These are phyloP conservation scores for Abortiporus biennis DNA, from an alignment of 1,284 basidiomycete species.

Conservation along the genomic window DNA sequence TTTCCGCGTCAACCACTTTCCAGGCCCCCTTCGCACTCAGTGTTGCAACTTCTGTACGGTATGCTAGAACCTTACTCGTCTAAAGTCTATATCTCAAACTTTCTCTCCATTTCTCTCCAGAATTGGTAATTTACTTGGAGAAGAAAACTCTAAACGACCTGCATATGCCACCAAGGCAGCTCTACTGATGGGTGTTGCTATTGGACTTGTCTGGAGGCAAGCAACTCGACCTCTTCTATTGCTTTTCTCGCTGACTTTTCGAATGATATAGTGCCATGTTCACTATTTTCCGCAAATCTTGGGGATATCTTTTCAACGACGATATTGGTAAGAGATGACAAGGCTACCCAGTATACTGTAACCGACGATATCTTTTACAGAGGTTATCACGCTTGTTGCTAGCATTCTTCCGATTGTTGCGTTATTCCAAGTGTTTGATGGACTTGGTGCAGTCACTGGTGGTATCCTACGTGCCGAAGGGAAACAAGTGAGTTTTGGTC, in stretches of 20 bases:
- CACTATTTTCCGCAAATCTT: slow-evolving; percentile 63
- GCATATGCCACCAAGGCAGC: slow-evolving; percentile 56
- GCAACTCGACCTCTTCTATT: slow-evolving; percentile 11
- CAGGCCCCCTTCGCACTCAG: slow-evolving; percentile 82
- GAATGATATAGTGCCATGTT: slow-evolving; percentile 52
- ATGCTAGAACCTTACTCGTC: slow-evolving; percentile 17
- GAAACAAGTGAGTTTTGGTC: slow-evolving; percentile 42
- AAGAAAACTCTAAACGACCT: slow-evolving; percentile 62
- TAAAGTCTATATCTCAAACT: neutral
- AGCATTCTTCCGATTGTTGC: slow-evolving; percentile 72
- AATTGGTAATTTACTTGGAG: slow-evolving; percentile 80
- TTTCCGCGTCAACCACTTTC: slow-evolving; percentile 73
- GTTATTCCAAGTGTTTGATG: slow-evolving; percentile 80
- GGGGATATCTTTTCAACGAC: slow-evolving; percentile 83
- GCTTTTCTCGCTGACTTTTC: neutral
- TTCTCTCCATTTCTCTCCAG: slow-evolving; percentile 25
- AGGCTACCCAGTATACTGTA: neutral
- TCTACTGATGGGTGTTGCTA: slow-evolving; percentile 52
- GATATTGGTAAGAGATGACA: slow-evolving; percentile 49
- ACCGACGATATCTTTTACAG: slow-evolving; percentile 22
- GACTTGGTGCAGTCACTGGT: slow-evolving; percentile 58
- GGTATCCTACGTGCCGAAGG: slow-evolving; percentile 79
- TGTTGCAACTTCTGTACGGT: slow-evolving; percentile 82
- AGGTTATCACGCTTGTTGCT: slow-evolving; percentile 62
- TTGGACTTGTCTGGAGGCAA: slow-evolving; percentile 61